These are phyloP conservation scores for Pythium aristosporum DNA, from an alignment of 352 stramenopile genomes.

Conservation along the genomic window DNA sequence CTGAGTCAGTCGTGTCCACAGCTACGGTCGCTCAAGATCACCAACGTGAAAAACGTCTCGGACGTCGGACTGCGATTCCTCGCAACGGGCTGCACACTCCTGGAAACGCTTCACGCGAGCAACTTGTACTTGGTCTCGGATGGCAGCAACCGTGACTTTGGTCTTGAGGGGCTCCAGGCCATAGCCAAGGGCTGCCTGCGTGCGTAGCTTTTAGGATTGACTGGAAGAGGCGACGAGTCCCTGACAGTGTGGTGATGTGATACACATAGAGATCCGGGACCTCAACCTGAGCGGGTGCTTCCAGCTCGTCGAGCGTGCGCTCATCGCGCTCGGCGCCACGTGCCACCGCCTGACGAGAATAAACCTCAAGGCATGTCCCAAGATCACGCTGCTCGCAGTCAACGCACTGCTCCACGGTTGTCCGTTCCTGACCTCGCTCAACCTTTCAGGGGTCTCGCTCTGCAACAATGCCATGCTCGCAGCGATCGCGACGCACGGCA, in stretches of 20 bases:
- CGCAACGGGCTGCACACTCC: constrained; percentile 72
- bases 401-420: constrained; percentile 60
- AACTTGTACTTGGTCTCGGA: constrained; percentile 92
- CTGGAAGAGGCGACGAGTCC: not conserved
- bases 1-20: constrained; percentile 39
- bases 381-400: constrained; percentile 74
- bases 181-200: constrained; percentile 56
- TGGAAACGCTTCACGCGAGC: constrained; percentile 70
- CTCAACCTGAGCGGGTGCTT: constrained; percentile 75
- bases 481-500: constrained; percentile 37
- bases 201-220: constrained; percentile 21
- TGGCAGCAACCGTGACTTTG: constrained; percentile 90
- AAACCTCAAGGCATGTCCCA: constrained; percentile 80
- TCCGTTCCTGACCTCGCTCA: constrained; percentile 39
- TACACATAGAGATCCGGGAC: constrained; percentile 40
- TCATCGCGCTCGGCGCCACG: constrained; percentile 70
- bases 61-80: constrained; percentile 86
- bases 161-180: constrained; percentile 89
- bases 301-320: constrained; percentile 72
- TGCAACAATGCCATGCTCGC: constrained; percentile 69
- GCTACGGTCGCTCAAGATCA: constrained; percentile 44
- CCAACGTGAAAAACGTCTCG: constrained; percentile 72
- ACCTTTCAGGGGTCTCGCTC: constrained; percentile 49
- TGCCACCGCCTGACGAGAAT: constrained; percentile 62
- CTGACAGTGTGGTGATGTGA: not conserved